These are phyloP conservation scores for Xylariomycetidae sp. DNA, from an alignment of 2,329 filamentous ascomycete genomes.

Conservation along the genomic window DNA sequence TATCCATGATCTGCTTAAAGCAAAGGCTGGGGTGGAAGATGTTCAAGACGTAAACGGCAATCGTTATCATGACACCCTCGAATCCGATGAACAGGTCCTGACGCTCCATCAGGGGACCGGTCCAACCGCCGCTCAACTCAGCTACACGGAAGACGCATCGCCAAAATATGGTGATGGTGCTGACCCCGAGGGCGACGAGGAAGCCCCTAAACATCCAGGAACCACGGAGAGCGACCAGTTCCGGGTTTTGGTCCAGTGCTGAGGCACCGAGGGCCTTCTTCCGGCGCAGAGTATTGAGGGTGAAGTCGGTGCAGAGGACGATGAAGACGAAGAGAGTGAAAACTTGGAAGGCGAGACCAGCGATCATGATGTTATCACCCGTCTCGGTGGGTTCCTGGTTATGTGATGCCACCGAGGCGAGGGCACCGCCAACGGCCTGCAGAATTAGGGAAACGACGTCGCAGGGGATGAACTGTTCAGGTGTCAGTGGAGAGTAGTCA, in stretches of 20 bases:
- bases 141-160: constrained; percentile 62
- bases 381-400: constrained; percentile 27
- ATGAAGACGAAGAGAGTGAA: constrained; percentile 53
- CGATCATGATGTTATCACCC: constrained; percentile 62
- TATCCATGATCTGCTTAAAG: too few species aligned
- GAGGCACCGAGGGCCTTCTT: constrained; percentile 28
- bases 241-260: constrained; percentile 35
- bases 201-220: constrained; percentile 48
- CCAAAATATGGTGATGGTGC: constrained; percentile 60
- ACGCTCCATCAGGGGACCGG: constrained; percentile 50
- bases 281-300: constrained; percentile 34
- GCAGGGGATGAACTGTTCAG: constrained; percentile 55
- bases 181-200: constrained; percentile 47
- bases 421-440: constrained; percentile 55
- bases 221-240: constrained; percentile 31
- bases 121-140: constrained; percentile 62
- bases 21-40: constrained; percentile 37
- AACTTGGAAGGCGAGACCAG: constrained; percentile 59
- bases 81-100: constrained; percentile 54
- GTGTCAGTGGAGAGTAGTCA: too few species aligned
- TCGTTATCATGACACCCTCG: constrained; percentile 49
- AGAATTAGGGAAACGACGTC: constrained; percentile 58
- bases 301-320: constrained; percentile 44
- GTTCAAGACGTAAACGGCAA: constrained; percentile 41
- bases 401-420: constrained; percentile 41